phyloP scores from a whole-genome alignment of 805 yeast species.

The Hanseniaspora hatyaiensis region DNA sequence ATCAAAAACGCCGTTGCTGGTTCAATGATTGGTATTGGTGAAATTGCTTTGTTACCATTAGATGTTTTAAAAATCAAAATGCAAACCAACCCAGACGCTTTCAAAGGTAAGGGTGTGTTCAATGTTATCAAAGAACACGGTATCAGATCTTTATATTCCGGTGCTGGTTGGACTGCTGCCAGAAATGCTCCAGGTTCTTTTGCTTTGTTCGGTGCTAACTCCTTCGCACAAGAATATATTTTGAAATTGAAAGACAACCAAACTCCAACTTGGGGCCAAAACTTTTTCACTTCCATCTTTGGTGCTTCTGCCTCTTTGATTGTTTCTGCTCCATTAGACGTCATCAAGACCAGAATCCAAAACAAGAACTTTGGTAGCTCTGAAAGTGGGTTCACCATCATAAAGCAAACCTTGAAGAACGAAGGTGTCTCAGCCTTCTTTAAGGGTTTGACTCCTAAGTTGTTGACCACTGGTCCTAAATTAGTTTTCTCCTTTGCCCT shows the following conservation, averaged over 20 bases:
- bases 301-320: slow-evolving; percentile 96
- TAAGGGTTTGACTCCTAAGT: slow-evolving; percentile 93
- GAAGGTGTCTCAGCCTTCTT: slow-evolving; percentile 87
- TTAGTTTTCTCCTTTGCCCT: slow-evolving; percentile 94
- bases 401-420: slow-evolving; percentile 82
- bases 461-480: slow-evolving; percentile 96
- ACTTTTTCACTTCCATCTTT: slow-evolving; percentile 83
- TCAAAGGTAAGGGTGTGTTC: slow-evolving; percentile 92
- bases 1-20: slow-evolving; percentile 99
- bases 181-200: slow-evolving; percentile 99
- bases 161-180: slow-evolving; percentile 99
- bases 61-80: slow-evolving; percentile 96
- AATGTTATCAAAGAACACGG: slow-evolving; percentile 85
- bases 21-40: slow-evolving; percentile 93
- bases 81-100: slow-evolving; percentile 99
- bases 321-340: slow-evolving; percentile 95
- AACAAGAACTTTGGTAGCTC: slow-evolving; percentile 92
- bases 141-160: slow-evolving; percentile 71
- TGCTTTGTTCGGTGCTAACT: slow-evolving; percentile 95
- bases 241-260: slow-evolving; percentile 78
- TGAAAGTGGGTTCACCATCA: slow-evolving; percentile 81
- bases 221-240: slow-evolving; percentile 94
- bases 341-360: slow-evolving; percentile 96
- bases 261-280: slow-evolving; percentile 87
- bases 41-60: slow-evolving; percentile 84